Conservation (phyloP, 75 land plant species). For the Gnetum montanum region DNA sequence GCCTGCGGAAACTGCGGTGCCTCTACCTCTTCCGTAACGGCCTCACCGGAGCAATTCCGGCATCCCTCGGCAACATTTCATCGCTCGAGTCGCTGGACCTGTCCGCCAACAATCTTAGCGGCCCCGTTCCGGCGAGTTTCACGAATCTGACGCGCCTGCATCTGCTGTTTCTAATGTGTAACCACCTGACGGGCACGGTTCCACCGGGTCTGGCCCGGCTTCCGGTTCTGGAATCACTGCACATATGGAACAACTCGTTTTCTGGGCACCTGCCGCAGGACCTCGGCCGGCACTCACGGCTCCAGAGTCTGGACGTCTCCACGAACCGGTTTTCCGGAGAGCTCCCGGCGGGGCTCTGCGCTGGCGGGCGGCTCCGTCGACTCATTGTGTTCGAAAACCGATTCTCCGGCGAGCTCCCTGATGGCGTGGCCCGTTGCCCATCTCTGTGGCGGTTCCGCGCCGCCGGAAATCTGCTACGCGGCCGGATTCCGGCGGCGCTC, state of each 20-base stretch:
- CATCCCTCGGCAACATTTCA: conserved; percentile 28
- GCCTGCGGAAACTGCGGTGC: conserved; percentile 33
- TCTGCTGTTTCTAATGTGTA: conserved; percentile 59
- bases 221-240: conserved; percentile 34
- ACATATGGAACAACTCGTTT: conserved; percentile 60
- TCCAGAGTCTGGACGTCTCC: conserved; percentile 51
- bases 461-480: conserved; percentile 43
- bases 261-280: conserved; percentile 38
- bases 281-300: conserved; percentile 37
- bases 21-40: conserved; percentile 48
- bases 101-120: conserved; percentile 50
- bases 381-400: conserved; percentile 59
- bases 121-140: conserved; percentile 50
- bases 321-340: conserved; percentile 41
- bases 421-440: conserved; percentile 36
- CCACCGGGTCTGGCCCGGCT: conserved; percentile 43
- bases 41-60: conserved; percentile 36
- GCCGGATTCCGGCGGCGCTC: conserved; percentile 42
- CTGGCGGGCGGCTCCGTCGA: conserved; percentile 31
- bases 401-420: conserved; percentile 34
- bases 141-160: conserved; percentile 40
- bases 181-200: conserved; percentile 38
- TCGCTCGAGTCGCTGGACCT: conserved; percentile 49
- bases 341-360: conserved; percentile 48
- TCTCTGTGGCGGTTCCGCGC: conserved; percentile 50